Evolutionary conservation across 169 alveolate species (phyloP), one percentile per base, ranked within the genome.

Genomic region (Theileria annulata): DNA sequence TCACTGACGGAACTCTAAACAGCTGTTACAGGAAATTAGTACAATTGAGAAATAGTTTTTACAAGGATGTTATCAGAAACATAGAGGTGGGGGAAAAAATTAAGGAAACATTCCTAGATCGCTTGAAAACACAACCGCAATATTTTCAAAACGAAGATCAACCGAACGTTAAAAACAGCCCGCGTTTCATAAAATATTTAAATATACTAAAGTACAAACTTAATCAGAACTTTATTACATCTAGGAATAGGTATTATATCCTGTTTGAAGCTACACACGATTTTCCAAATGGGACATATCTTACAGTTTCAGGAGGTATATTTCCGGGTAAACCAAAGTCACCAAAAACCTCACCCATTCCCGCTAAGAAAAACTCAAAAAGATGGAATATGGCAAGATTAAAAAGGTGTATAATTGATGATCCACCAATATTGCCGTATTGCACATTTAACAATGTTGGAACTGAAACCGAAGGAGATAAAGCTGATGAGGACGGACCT

Each of bases 31-130:
- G 66, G 66, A 21, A 19, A 56, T 19, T 25, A 56, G 31, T 56
- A 56, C 35, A 56, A 19, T 12, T 56, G n/a, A 56, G 66, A 25
- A 56, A 56, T 8, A 4, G 15, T 8, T 56, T 56, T 8, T 56
- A 56, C 66, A 56, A 56, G 66, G 31, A 56, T 25, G 51, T 42
- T 42, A 42, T 42, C 13, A 56, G 17, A 8, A 56, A 21, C 27
- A 56, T 56, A 56, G 31, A 21, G 31, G 35, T 56, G 66, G 31
- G 35, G 66, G 66, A 56, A 56, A 56, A 1, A 25, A 56, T 56
- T 3, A 25, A 25, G 66, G 2, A 15, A 19, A 42, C 6, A 3
- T 42, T 42, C 51, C 51, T 42, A 42, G 51, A 42, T 42, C 51
- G 51, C 19, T 42, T 42, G 51, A 42, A 42, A 42, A 56, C 66